These are phyloP conservation scores for Helichrysum umbraculigerum DNA, from an alignment of 129 eudicot species.

Conservation along the genomic window DNA sequence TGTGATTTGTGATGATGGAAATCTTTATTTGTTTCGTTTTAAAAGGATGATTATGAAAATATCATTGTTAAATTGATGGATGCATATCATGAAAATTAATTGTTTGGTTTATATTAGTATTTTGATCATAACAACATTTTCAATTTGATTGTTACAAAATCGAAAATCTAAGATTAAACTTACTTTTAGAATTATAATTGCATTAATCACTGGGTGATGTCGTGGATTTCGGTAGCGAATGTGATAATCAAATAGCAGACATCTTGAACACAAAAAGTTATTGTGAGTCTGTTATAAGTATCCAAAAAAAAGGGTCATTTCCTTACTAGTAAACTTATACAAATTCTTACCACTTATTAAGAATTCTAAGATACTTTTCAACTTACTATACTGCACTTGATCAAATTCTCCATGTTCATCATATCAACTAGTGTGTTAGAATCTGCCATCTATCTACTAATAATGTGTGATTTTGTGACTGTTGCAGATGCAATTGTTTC, in stretches of 20 bases:
- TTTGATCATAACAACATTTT: not conserved
- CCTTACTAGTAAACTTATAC: too few species aligned
- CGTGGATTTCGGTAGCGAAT: not conserved
- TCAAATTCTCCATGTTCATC: not conserved
- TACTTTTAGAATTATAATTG: not conserved
- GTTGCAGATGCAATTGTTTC: constrained; percentile 69
- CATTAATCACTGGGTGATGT: not conserved
- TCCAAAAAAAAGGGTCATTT: too few species aligned
- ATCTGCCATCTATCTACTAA: not conserved
- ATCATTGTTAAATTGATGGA: too few species aligned
- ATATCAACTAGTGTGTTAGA: not conserved
- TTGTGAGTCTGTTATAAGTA: too few species aligned
- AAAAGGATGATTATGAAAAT: too few species aligned
- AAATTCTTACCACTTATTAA: too few species aligned
- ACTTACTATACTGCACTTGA: not conserved
- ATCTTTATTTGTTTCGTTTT: not conserved
- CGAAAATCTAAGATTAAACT: not conserved
- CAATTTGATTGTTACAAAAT: not conserved
- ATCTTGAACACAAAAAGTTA: too few species aligned
- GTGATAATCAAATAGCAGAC: too few species aligned
- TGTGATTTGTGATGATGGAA: not conserved
- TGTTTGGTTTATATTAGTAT: not conserved
- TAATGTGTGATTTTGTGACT: constrained; percentile 7
- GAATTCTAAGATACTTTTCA: too few species aligned
- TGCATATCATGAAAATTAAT: too few species aligned